Evolutionary conservation across 139 green algal genomes (phyloP).

Genomic region (Nannochloris sp.): DNA sequence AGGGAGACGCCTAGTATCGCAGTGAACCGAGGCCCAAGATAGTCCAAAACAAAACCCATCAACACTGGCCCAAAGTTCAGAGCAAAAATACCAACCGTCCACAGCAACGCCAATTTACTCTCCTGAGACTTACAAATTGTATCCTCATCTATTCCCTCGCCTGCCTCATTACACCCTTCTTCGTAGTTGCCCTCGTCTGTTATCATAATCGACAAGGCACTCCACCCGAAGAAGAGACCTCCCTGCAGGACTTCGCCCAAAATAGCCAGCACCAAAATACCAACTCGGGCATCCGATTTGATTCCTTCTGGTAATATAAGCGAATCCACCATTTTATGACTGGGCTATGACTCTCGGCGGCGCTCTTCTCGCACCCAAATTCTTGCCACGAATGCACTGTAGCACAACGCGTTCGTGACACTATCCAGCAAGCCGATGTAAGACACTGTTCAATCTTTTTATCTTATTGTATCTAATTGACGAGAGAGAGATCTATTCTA

Average conservation of each 20-base stretch:
- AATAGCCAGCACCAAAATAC: constrained; percentile 20
- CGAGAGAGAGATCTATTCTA: too few species aligned
- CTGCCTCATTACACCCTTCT: constrained; percentile 6
- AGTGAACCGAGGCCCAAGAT: constrained; percentile 43
- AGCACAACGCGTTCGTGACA: too few species aligned
- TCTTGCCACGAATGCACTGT: too few species aligned
- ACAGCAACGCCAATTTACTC: constrained; percentile 40
- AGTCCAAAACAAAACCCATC: constrained; percentile 47
- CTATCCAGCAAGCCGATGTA: too few species aligned
- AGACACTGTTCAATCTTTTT: too few species aligned
- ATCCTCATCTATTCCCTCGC: constrained; percentile 1
- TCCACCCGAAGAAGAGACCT: constrained; percentile 55
- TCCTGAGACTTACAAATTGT: constrained; percentile 36
- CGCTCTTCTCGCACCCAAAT: too few species aligned
- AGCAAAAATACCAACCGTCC: constrained; percentile 50
- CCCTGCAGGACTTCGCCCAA: constrained; percentile 36
- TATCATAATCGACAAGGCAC: constrained; percentile 39
- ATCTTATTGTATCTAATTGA: too few species aligned
- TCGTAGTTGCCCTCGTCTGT: constrained; percentile 30
- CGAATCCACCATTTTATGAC: too few species aligned
- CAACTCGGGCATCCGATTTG: constrained; percentile 5
- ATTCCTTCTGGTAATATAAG: constrained; percentile 2
- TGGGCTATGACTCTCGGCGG: too few species aligned
- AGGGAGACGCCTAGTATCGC: constrained; percentile 37
- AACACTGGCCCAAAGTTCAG: constrained; percentile 51